Percentiles rank a stretch among this genome's conserved stretches.
Conservation (phyloP, 257 asterid genomes). For the Cordia subcordata region DNA sequence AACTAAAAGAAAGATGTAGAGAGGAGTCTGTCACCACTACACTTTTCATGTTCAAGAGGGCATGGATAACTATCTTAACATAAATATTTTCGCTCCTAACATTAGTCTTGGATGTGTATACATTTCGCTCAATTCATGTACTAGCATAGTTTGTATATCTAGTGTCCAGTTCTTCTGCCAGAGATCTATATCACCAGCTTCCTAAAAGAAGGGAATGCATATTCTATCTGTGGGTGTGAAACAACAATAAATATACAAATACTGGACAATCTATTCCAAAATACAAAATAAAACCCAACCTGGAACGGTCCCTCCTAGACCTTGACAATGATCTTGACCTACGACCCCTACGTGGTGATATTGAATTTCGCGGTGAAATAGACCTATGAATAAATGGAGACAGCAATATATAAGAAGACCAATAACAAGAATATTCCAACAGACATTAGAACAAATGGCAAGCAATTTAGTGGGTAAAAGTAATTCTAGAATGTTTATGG, state of each 20-base stretch:
- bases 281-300: constrained; percentile 9
- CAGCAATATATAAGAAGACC: neutral
- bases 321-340: constrained; percentile 25
- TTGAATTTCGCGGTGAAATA: constrained; percentile 21
- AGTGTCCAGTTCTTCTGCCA: too few species aligned
- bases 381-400: constrained; percentile 17
- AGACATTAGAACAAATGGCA: neutral
- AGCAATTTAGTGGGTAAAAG: too few species aligned
- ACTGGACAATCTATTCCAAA: neutral
- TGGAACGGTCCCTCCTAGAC: constrained; percentile 27
- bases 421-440: neutral
- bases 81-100: too few species aligned
- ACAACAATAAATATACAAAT: neutral
- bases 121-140: too few species aligned
- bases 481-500: neutral
- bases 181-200: too few species aligned
- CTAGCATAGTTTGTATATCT: too few species aligned
- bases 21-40: neutral
- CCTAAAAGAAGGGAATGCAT: too few species aligned
- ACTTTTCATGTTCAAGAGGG: neutral
- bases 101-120: too few species aligned
- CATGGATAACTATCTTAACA: too few species aligned
- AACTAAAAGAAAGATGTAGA: neutral
- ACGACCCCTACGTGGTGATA: constrained; percentile 23
- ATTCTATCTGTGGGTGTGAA: too few species aligned